A percentile compares a stretch with the other conserved stretches of the same genome.
These are phyloP conservation scores for Arthrobotrys pseudoclavata DNA, from an alignment of 2,329 filamentous ascomycete genomes.

Conservation along the genomic window DNA sequence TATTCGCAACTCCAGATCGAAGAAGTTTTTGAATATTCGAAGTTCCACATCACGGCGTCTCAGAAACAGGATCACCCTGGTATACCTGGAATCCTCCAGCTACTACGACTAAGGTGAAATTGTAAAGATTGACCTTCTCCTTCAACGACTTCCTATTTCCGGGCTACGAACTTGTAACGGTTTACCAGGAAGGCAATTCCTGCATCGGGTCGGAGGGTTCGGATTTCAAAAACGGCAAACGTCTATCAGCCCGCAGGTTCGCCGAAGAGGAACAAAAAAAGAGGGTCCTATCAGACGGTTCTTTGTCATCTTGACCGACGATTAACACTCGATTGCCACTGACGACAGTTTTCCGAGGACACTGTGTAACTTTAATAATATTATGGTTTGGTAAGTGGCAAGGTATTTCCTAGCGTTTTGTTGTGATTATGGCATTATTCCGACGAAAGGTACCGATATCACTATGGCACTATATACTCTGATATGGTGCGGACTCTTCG, in stretches of 20 bases:
- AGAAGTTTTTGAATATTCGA: not conserved
- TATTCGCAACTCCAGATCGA: conserved; percentile 1
- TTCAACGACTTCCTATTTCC: conserved; percentile 23
- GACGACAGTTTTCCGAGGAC: conserved; percentile 32
- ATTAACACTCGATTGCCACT: conserved; percentile 45
- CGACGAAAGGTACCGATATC: conserved; percentile 30
- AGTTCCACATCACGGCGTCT: not conserved
- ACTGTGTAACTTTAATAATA: conserved; percentile 1
- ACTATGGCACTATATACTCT: conserved; percentile 15
- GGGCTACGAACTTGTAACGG: conserved; percentile 23
- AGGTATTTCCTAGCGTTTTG: conserved; percentile 14
- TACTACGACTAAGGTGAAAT: conserved; percentile 23
- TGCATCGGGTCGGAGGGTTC: conserved; percentile 32
- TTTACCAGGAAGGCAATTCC: conserved; percentile 31
- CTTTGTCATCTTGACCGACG: conserved; percentile 23
- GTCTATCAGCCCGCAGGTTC: conserved; percentile 16
- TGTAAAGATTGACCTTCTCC: not conserved
- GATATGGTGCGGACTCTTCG: conserved; percentile 27
- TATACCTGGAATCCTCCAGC: conserved; percentile 31
- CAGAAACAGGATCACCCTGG: conserved; percentile 31
- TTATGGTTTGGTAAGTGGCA: conserved; percentile 34
- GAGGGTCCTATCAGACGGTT: conserved; percentile 13
- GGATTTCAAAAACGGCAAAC: conserved; percentile 15
- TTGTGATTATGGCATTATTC: conserved; percentile 22
- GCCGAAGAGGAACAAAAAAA: conserved; percentile 8